phyloP scores from a whole-genome alignment of 2,329 filamentous ascomycete species.

The Hortaea sp. region DNA sequence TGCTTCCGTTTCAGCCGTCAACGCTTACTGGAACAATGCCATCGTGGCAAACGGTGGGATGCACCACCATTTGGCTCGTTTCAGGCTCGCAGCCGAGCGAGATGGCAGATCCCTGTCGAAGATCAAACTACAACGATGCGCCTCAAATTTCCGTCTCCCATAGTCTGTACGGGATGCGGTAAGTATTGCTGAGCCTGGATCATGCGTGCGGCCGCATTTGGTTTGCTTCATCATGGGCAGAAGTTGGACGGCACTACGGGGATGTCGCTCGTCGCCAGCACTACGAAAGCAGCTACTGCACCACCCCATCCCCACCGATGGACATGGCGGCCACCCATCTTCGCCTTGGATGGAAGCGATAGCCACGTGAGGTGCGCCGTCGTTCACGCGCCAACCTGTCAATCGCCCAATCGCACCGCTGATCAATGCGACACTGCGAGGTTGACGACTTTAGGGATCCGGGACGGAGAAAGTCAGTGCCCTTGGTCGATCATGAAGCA shows the following conservation, averaged over 20 bases:
- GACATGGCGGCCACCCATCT: background rate
- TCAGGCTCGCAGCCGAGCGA: background rate
- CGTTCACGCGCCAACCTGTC: conserved; percentile 1
- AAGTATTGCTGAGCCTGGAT: background rate
- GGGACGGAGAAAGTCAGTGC: background rate
- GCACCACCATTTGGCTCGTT: background rate
- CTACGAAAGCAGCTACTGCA: background rate
- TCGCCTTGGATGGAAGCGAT: conserved; percentile 1
- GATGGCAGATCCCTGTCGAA: background rate
- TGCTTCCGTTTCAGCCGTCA: background rate
- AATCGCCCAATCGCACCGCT: background rate
- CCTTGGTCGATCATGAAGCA: conserved; percentile 3
- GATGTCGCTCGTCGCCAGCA: too few species aligned
- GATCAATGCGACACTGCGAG: background rate
- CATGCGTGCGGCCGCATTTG: background rate
- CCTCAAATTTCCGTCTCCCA: conserved; percentile 1
- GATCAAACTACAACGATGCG: conserved; percentile 2
- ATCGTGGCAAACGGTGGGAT: background rate
- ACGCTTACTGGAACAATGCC: background rate
- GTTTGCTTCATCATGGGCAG: too few species aligned
- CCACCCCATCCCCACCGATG: background rate
- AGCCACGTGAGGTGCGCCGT: conserved; percentile 1
- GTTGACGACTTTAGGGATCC: background rate
- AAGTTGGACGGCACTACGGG: too few species aligned
- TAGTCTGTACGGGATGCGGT: background rate